Base-by-base conservation (phyloP, 805 yeast species). In the Candida broadrunensis region DNA sequence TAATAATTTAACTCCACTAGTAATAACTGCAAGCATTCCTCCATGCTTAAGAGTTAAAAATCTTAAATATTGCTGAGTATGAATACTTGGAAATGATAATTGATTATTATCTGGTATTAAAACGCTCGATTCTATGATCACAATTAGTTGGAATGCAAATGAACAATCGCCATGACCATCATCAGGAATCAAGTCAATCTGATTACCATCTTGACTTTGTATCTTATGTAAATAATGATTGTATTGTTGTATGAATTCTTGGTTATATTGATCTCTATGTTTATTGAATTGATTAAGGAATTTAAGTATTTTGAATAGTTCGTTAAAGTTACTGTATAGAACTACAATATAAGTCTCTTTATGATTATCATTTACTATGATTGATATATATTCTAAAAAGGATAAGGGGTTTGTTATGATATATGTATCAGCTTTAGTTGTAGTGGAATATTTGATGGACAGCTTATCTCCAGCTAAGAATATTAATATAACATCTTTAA, bases 41-140 rank as follows among this genome's bases (percentile, higher is more conserved):
- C 69, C 67, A 43, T 64, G 72, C 25, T 60, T 56, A 41, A 61
- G 36, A 3, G 63, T 55, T 3, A 65, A 41, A 29, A 60, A 58
- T 14, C 74, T 51, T 9, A 71, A 46, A 24, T 46, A 23, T 42
- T 72, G 69, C 44, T 74, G 77, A 3, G 58, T 44, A 14, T 44
- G 48, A 9, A 63, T 52, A 32, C 50, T 50, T 11, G 37, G 34
- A 3, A 53, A 44, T 2, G 59, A 39, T 20, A 60, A 43, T 36
- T 45, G 11, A n/a, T 14, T n/a, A n/a, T n/a, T 49, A 37, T 53
- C 54, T n/a, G 35, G 40, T 14, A 35, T 52, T 30, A 48, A 38
- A 41, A 17, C 18, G 5, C 35, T 40, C 14, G 56, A 26, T 17
- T 52, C 51, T 16, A 57, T 33, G 5, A 62, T 29, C 8, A 61